Evolutionary conservation across 352 stramenopile genomes (phyloP).

Genomic region (Phytophthora constricta): DNA sequence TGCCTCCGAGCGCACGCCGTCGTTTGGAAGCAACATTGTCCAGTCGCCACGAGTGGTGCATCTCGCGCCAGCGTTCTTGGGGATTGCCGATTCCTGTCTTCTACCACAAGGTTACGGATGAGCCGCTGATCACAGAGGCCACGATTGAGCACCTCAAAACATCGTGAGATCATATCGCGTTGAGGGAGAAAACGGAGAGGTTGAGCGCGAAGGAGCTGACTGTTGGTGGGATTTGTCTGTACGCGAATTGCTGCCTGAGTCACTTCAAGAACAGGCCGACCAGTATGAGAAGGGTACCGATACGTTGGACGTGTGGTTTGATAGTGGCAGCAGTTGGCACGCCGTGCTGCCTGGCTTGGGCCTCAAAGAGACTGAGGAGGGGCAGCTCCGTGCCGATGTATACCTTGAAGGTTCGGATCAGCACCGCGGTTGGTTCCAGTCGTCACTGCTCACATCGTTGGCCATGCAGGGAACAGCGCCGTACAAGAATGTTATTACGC

Average conservation of each 20-base stretch:
- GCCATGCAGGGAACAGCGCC: conserved; percentile 86
- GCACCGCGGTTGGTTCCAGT: conserved; percentile 99
- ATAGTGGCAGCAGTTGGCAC: conserved; percentile 92
- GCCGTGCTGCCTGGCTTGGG: conserved; percentile 47
- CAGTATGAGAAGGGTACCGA: conserved; percentile 96
- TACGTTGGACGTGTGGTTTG: conserved; percentile 99
- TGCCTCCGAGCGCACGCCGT: conserved; percentile 86
- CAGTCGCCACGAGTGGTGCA: conserved; percentile 97
- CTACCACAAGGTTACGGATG: conserved; percentile 91
- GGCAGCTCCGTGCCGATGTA: conserved; percentile 91
- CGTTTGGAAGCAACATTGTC: conserved; percentile 89
- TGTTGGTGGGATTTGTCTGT: conserved; percentile 95
- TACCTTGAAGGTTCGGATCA: conserved; percentile 98
- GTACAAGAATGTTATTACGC: conserved; percentile 98
- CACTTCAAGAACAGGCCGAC: conserved; percentile 70
- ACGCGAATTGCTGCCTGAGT: conserved; percentile 65
- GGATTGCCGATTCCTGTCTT: conserved; percentile 99
- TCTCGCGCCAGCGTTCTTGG: conserved; percentile 98
- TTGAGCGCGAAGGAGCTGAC: conserved; percentile 92
- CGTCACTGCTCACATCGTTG: conserved; percentile 94
- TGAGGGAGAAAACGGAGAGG: conserved; percentile 29
- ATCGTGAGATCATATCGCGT: conserved; percentile 58
- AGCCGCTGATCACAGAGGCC: conserved; percentile 93
- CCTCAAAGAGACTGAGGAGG: conserved; percentile 52
- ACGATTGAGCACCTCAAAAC: conserved; percentile 83